Base-by-base conservation (phyloP, 768 basidiomycete species). In the Serendipita sp. region DNA sequence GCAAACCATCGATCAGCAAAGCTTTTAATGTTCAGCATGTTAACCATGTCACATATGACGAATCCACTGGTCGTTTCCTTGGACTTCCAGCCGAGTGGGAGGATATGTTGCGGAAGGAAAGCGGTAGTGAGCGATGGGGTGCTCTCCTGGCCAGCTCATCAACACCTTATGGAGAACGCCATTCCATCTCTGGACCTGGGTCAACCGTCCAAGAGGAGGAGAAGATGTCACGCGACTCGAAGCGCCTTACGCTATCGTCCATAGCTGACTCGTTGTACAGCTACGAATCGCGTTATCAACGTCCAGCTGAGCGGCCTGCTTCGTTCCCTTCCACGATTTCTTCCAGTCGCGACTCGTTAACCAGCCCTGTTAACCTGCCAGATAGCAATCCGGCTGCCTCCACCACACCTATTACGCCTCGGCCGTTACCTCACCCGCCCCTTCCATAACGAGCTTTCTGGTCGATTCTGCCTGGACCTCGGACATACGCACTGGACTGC, bases 21-120 rank as follows among this genome's bases (percentile, higher is more conserved):
- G 56, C 56, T 1, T 32, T 38, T 1, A 60, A 60, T 3, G 28
- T 35, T 16, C 56, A 37, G n/a, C 56, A 60, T n/a, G n/a, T 60
- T 60, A 24, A 32, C 56, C 56, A 60, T n/a, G 56, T 60, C 56
- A 37, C 24, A 60, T 38, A 32, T 60, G 56, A 60, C n/a, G 28
- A n/a, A 60, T 4, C 24, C 34, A 18, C 56, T 60, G 56, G 56
- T 32, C 28, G 35, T 10, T 60, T 60, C n/a, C 5, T 60, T 10
- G 34, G 34, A 28, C 56, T 60, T 4, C 56, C 56, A 10, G 11
- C 24, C 10, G 56, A 60, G 28, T 60, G 56, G 56, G 56, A 60
- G 35, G 28, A 37, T 10, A 10, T 16, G 8, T 28, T 60, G 24
- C 48, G 16, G 48, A 32, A 51, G 5, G 30, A 7, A 32, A 8